Base-by-base conservation (phyloP, 257 asterid species). In the Coffea eugenioides region DNA sequence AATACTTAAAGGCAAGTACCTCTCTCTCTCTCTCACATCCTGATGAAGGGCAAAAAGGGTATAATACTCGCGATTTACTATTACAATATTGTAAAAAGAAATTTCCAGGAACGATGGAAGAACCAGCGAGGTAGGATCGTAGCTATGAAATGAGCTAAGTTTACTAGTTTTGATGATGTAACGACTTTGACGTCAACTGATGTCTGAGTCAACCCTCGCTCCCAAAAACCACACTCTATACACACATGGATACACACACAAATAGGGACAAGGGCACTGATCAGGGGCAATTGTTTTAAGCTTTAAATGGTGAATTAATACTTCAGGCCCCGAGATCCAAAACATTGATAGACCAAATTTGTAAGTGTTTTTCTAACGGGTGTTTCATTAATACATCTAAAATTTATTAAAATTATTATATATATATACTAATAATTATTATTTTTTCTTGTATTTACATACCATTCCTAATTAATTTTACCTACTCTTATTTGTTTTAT, bases 61-160 rank as follows among this genome's bases (percentile, higher is more conserved):
- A 46, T 39, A 62, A 77, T 25, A 21, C 4, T 76, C n/a, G 1
- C 14, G 34, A 9, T 6, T 1, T 21, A 52, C 20, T 21, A 41
- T 57, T 57, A 79, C 4, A 43, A 70, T 51, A 56, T 7, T 54
- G 77, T 34, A 14, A 61, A 52, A 27, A 25, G 92, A 88, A 88
- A 82, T 70, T 88, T 90, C 92, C 75, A 75, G 88, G 96, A 87
- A 87, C 23, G 2, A 75, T 25, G 81, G 65, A 77, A 61, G 96
- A 91, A 91, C 73, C 52, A 80, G 72, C 88, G 13, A 4, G 85
- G 90, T 25, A 84, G 79, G 79, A 64, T 75, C 43, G 43, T 39
- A 80, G 4, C 2, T 46, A 5, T 10, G 62, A 76, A 31, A 21
- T 75, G 84, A 78, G 14, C 57, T 48, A 72, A 21, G 39, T 74